Base-by-base conservation (phyloP, 2,329 filamentous ascomycete species). In the Fusarium keratoplasticum region DNA sequence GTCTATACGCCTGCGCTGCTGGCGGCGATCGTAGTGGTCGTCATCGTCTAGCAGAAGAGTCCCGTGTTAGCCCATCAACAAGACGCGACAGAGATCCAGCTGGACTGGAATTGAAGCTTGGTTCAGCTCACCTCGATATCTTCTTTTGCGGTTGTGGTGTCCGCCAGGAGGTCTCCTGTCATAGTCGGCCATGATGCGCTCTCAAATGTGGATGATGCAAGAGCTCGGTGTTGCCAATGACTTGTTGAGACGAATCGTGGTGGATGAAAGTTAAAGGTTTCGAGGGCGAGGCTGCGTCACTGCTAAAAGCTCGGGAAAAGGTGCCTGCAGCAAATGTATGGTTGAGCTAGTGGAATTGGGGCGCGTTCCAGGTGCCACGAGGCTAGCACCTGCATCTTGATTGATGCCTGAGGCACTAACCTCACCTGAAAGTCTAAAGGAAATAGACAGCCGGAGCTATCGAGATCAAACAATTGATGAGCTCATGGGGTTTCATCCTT, bases 11-110 rank as follows among this genome's bases (percentile, higher is more conserved):
- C 93, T 89, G 73, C 94, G 91, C 81, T 93, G 93, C 29, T 90
- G 89, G 76, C 93, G 90, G 78, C 92, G 89, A 80, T 96, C 93
- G 78, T 91, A 89, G 67, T 95, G 91, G 77, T 97, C 93, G 75
- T 96, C 93, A 75, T 96, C 94, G 63, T 84, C 83, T 85, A 71
- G n/a, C 57, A 31, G 57, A 31, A 62, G 29, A 38, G 59, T 44
- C 14, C 27, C 52, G 40, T 64, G 71, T 80, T 69, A 79, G 75
- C 66, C 31, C 59, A 67, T 35, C 31, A 66, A 54, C 31, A 38
- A 44, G 58, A 64, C 66, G 71, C 70, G 71, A 72, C 52, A 52
- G 27, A 52, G 18, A 52, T 29, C 22, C 60, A 54, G 61, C 60
- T 40, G 38, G 18, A 22, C 71, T 54, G 35, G 55, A n/a, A 20